Evolutionary conservation across 208 protist genomes (phyloP).

Genomic region (Ichthyophonus hoferi): DNA sequence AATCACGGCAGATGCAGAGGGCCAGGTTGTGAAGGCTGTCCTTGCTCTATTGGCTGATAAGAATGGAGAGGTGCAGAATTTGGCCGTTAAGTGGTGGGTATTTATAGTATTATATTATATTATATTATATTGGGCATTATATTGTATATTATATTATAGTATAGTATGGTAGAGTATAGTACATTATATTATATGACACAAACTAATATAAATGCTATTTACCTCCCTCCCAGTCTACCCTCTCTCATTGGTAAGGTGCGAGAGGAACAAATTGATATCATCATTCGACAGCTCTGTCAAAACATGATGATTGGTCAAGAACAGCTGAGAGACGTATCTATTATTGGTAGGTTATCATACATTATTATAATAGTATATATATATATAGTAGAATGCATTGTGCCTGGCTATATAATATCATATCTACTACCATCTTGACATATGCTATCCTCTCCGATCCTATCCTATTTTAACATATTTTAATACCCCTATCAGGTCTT

Average conservation of each 20-base stretch:
- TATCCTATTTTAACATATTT: too few relatives aligned
- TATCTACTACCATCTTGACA: too few relatives aligned
- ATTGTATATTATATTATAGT: not conserved
- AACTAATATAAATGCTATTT: too few relatives aligned
- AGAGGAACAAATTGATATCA: not conserved
- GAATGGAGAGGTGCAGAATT: slow-evolving; percentile 39
- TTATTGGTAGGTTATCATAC: not conserved
- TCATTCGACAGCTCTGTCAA: not conserved
- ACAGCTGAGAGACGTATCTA: slow-evolving; percentile 3
- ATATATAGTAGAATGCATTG: too few relatives aligned
- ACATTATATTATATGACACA: not conserved
- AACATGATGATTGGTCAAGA: not conserved
- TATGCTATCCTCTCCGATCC: too few relatives aligned
- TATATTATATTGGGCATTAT: not conserved
- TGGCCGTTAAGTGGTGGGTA: slow-evolving; percentile 29
- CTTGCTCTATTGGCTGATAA: slow-evolving; percentile 22
- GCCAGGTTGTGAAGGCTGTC: not conserved
- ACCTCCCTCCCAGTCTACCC: not conserved
- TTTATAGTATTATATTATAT: not conserved
- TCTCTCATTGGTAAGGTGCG: not conserved
- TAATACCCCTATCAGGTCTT: too few relatives aligned
- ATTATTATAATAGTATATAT: too few relatives aligned
- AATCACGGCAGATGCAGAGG: slow-evolving; percentile 21
- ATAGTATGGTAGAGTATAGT: not conserved
- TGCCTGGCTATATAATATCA: too few relatives aligned